phyloP scores from a whole-genome alignment of 2,329 filamentous ascomycete species.

The Neospermospora avenae region DNA sequence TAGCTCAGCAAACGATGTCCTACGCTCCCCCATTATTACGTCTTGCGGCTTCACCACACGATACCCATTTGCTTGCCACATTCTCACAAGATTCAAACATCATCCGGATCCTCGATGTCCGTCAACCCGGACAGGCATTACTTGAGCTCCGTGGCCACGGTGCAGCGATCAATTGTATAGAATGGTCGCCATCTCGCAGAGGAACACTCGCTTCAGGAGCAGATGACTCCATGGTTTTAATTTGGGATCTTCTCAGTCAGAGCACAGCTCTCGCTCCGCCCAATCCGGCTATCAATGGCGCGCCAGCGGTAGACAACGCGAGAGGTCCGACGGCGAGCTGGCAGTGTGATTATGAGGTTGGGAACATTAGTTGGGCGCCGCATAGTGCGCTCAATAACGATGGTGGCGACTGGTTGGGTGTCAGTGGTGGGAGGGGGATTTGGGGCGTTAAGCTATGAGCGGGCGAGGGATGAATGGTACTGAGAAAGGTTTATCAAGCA shows the following conservation, averaged over 20 bases:
- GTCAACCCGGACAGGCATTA: slow-evolving; percentile 91
- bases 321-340: slow-evolving; percentile 72
- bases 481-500: too few species aligned
- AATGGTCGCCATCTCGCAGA: slow-evolving; percentile 87
- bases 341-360: slow-evolving; percentile 84
- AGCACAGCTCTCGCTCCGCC: slow-evolving; percentile 31
- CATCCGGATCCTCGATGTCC: slow-evolving; percentile 92
- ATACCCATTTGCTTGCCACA: slow-evolving; percentile 92
- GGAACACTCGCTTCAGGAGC: slow-evolving; percentile 88
- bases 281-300: slow-evolving; percentile 46
- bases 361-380: slow-evolving; percentile 82
- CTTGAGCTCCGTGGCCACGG: slow-evolving; percentile 89
- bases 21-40: slow-evolving; percentile 75
- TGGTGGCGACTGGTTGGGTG: slow-evolving; percentile 78
- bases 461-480: too few species aligned
- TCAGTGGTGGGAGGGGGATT: slow-evolving; percentile 75
- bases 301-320: slow-evolving; percentile 51
- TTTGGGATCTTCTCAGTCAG: slow-evolving; percentile 85
- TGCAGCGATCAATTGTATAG: slow-evolving; percentile 83
- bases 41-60: slow-evolving; percentile 87
- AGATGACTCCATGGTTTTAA: slow-evolving; percentile 85
- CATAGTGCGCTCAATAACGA: slow-evolving; percentile 64
- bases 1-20: slow-evolving; percentile 73
- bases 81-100: slow-evolving; percentile 91
- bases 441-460: slow-evolving; percentile 56